Evolutionary conservation across 1,284 basidiomycete species (phyloP).

Genomic region (Puccinia horiana): DNA sequence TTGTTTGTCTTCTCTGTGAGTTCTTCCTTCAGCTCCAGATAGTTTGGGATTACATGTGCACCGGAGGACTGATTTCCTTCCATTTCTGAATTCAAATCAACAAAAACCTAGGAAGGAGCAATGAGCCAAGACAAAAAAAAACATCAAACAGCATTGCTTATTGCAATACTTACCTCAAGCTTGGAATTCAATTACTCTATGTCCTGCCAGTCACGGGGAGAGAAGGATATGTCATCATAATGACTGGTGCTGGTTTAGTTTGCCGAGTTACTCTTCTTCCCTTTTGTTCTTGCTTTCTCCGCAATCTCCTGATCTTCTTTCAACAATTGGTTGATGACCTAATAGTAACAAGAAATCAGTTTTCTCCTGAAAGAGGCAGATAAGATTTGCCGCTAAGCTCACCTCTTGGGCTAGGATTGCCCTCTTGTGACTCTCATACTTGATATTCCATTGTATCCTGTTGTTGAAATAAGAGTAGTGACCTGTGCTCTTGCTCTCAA

Average conservation of each 20-base stretch:
- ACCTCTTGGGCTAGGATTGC: constrained; percentile 1
- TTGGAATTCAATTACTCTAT: neutral
- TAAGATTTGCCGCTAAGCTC: neutral
- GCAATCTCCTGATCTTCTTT: neutral
- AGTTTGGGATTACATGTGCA: too few species aligned
- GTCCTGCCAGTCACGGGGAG: neutral
- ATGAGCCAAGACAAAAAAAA: too few species aligned
- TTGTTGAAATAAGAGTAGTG: too few species aligned
- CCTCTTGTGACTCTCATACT: constrained; percentile 24
- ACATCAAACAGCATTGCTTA: too few species aligned
- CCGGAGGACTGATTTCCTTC: neutral
- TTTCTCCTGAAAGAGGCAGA: too few species aligned
- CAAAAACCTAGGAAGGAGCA: neutral
- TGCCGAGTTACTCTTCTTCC: neutral
- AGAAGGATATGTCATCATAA: neutral
- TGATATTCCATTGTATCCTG: neutral
- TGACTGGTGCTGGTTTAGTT: neutral
- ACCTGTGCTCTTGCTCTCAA: too few species aligned
- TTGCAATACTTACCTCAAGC: neutral
- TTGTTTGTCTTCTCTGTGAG: neutral
- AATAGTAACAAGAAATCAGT: too few species aligned
- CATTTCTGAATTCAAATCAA: neutral
- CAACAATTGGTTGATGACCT: neutral
- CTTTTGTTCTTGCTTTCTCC: neutral
- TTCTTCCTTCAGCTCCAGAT: neutral